A percentile compares a stretch with the other conserved stretches of the same genome.
Conservation (phyloP, 192 early-diverging fungal species). For the Coemansia aciculifera region DNA sequence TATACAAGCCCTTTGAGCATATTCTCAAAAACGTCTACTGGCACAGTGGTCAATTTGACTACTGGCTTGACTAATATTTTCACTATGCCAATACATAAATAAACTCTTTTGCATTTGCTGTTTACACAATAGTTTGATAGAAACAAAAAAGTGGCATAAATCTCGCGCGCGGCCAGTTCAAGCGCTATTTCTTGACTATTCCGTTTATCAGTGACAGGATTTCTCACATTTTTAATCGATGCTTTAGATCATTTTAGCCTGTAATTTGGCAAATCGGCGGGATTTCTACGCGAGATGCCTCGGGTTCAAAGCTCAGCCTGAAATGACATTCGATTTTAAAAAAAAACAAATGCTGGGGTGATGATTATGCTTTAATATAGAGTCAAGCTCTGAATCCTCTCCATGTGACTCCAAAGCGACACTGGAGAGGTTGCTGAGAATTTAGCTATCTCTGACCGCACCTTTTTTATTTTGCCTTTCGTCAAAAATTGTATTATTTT, state of each 20-base stretch:
- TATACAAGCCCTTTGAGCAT: not conserved
- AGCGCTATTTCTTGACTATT: too few relatives aligned
- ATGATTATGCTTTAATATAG: conserved; percentile 29
- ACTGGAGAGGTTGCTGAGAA: conserved; percentile 15
- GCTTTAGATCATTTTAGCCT: not conserved
- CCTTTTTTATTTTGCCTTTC: conserved; percentile 7
- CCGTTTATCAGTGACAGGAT: too few relatives aligned
- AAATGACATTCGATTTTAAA: not conserved
- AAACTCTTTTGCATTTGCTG: too few relatives aligned
- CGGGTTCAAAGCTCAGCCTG: not conserved
- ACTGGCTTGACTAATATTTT: not conserved
- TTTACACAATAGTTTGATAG: too few relatives aligned
- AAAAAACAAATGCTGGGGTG: conserved; percentile 13
- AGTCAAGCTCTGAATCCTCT: conserved; percentile 43
- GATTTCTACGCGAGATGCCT: not conserved
- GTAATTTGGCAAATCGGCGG: not conserved
- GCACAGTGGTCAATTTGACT: not conserved
- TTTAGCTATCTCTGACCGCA: conserved; percentile 25
- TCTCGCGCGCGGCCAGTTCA: too few relatives aligned
- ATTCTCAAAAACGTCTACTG: not conserved
- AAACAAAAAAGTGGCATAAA: too few relatives aligned
- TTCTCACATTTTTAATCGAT: not conserved
- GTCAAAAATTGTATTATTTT: not conserved
- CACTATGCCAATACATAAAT: too few relatives aligned
- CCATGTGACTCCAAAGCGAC: not conserved